Evolutionary conservation across 2,329 filamentous ascomycete genomes (phyloP), one percentile per base, ranked within the genome.

Genomic region (Cercospora beticola): DNA sequence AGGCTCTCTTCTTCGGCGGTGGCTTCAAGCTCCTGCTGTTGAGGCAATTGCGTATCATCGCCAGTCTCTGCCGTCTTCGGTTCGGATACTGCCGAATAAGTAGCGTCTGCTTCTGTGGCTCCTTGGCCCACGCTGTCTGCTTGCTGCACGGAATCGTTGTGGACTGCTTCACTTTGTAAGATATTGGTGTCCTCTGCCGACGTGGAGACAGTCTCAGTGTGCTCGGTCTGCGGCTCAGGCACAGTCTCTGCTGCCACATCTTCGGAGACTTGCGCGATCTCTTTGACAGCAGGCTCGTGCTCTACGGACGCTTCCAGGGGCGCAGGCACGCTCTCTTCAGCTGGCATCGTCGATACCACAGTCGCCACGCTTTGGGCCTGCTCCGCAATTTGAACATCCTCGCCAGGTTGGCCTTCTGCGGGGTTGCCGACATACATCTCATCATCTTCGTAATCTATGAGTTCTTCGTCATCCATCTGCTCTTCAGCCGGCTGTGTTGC

Each of bases 381-480:
- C 31, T 30, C 52, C 23, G 63, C 65, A 65, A 63, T 36, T 59
- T 62, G 14, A 46, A 33, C 36, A 30, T 63, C 54, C 23, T 64
- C 36, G 64, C 36, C 66, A 61, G 64, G 7, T 30, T 58, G 26
- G 26, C 52, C 56, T 67, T 52, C 57, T 54, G 62, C 36, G 28
- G 64, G 52, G 28, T 62, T 59, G 57, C 40, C 62, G 16, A 54
- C 49, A 43, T 58, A 65, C 21, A 74, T 70, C 14, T 79, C 76
- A 60, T 79, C 76, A 59, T 79, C 78, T 46, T 73, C 74, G 61
- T 78, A 79, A 62, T 80, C 79, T 61, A 79, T 77, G n/a, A 80
- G 73, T 60, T 80, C 78, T 64, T 79, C 78, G 61, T 80, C 78
- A 26, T 68, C 56, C 14, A 66, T 57, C 33, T 69, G 63, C 16